These are phyloP conservation scores for Diutina sp. DNA, from an alignment of 1,139 yeast genomes.

Conservation along the genomic window DNA sequence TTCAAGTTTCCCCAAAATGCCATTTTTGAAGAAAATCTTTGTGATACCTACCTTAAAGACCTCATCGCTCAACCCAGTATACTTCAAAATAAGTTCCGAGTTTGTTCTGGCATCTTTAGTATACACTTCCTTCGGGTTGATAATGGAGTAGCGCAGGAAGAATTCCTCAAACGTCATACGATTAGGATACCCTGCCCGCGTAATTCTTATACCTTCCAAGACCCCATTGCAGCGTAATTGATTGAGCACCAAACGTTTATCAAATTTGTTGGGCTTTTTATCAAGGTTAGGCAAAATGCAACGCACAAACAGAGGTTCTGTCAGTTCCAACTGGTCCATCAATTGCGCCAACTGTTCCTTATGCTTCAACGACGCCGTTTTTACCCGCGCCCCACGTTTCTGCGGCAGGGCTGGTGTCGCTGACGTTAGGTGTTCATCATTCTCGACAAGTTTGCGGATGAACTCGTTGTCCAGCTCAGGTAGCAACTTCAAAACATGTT, in stretches of 20 bases:
- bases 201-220: slow-evolving; percentile 91
- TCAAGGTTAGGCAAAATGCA: slow-evolving; percentile 85
- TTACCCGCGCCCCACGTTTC: slow-evolving; percentile 20
- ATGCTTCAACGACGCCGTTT: slow-evolving; percentile 80
- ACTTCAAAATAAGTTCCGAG: slow-evolving; percentile 53
- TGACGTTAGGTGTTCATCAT: slow-evolving; percentile 9
- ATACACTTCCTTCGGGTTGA: slow-evolving; percentile 34
- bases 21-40: slow-evolving; percentile 87
- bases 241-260: slow-evolving; percentile 66
- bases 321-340: slow-evolving; percentile 61
- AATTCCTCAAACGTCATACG: slow-evolving; percentile 78
- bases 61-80: slow-evolving; percentile 47
- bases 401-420: slow-evolving; percentile 4
- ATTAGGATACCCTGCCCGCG: slow-evolving; percentile 95
- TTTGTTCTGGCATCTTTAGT: slow-evolving; percentile 46
- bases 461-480: slow-evolving; percentile 45
- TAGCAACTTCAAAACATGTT: slow-evolving; percentile 48
- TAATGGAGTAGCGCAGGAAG: slow-evolving; percentile 56
- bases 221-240: slow-evolving; percentile 97
- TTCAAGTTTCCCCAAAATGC: slow-evolving; percentile 82
- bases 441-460: slow-evolving; percentile 15
- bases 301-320: slow-evolving; percentile 94
- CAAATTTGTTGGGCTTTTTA: slow-evolving; percentile 61
- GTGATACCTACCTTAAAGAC: slow-evolving; percentile 72
- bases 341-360: slow-evolving; percentile 69